Base-by-base conservation (phyloP, 2,329 filamentous ascomycete genomes). In the Beauveria rudraprayagi region DNA sequence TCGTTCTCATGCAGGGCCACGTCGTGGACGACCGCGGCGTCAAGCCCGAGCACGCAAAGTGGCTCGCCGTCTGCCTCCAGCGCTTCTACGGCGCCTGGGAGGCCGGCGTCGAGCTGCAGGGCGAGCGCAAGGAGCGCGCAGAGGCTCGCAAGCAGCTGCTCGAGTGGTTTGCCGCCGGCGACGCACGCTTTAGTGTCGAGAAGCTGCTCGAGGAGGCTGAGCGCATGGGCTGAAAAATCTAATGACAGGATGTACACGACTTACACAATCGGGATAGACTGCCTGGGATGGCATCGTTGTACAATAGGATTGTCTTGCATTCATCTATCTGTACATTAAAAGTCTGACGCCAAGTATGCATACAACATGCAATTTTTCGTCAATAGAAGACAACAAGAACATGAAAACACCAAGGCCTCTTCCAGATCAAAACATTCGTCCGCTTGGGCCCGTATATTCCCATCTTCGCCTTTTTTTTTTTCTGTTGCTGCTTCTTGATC, bases 61-160 rank as follows among this genome's bases (percentile, higher is more conserved):
- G 90, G 88, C 76, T 99, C 67, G 80, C 96, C 55, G 90, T 97
- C 85, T 94, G 91, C 67, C 77, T 99, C 76, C 94, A 99, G 79
- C 86, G 91, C 70, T 99, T 99, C 74, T 99, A 99, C 71, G 85
- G 88, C 19, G 84, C 84, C 64, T 78, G 84, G 80, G 81, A 81
- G 61, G 78, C 71, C 57, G 76, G 70, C n/a, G 73, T 73, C 7
- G 67, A 64, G 26, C 56, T 72, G 5, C 69, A 68, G 4, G 71
- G 73, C 7, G 71, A 73, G 63, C 79, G 78, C 57, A 76, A 79
- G 65, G 82, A 85, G 71, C 86, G 86, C 66, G 78, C 75, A 1
- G 80, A 80, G 64, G 82, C 83, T 65, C 87, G 89, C 76, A 84
- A 81, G 70, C 82, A 82, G 73, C 72, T 99, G 71, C 73, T 97